These are phyloP conservation scores for Clarireedia monteithiana DNA, from an alignment of 2,329 filamentous ascomycete genomes.

Conservation along the genomic window DNA sequence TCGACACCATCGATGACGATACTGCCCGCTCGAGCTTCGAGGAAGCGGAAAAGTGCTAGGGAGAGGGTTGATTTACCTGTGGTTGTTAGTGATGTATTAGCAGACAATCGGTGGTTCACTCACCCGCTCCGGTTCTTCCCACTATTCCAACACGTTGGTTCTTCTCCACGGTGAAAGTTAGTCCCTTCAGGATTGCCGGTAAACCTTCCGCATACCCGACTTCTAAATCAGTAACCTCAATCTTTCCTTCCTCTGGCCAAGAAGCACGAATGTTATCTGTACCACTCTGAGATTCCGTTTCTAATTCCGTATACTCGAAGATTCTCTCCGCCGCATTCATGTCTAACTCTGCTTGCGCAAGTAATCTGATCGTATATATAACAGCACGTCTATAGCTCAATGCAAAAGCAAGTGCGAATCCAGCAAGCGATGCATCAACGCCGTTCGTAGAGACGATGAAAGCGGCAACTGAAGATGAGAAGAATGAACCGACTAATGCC, in stretches of 20 bases:
- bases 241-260: slow-evolving; percentile 65
- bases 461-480: slow-evolving; percentile 54
- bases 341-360: slow-evolving; percentile 61
- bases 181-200: slow-evolving; percentile 58
- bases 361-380: slow-evolving; percentile 55
- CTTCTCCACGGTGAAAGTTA: slow-evolving; percentile 56
- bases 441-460: slow-evolving; percentile 51
- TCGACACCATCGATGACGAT: slow-evolving; percentile 26
- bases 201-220: slow-evolving; percentile 65
- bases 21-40: slow-evolving; percentile 33
- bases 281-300: slow-evolving; percentile 57
- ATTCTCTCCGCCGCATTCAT: slow-evolving; percentile 73
- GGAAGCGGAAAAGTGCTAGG: slow-evolving; percentile 21
- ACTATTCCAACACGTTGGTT: slow-evolving; percentile 41
- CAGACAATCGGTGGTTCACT: slow-evolving; percentile 10
- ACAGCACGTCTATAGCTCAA: slow-evolving; percentile 57
- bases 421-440: slow-evolving; percentile 62
- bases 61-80: slow-evolving; percentile 23
- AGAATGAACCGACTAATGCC: slow-evolving; percentile 59
- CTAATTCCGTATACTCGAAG: slow-evolving; percentile 61
- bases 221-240: slow-evolving; percentile 65
- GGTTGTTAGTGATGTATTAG: slow-evolving; percentile 12
- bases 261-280: slow-evolving; percentile 48
- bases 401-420: slow-evolving; percentile 67
- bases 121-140: slow-evolving; percentile 25